phyloP scores from a whole-genome alignment of 2,329 filamentous ascomycete species.

The Diaporthe helianthi region DNA sequence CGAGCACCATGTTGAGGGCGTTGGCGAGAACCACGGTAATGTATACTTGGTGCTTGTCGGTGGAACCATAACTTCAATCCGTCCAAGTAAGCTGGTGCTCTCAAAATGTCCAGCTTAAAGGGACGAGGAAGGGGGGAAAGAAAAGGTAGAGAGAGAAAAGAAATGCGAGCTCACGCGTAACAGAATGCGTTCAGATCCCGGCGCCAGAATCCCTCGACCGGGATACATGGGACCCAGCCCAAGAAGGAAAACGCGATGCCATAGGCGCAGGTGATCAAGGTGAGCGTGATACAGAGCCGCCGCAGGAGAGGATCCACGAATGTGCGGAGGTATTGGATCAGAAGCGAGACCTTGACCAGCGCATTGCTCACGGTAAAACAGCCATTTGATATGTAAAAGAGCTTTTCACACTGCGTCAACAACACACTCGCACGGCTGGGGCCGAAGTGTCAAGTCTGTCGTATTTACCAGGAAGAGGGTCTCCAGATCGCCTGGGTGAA shows the following conservation, averaged over 20 bases:
- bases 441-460: background rate
- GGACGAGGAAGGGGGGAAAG: no score
- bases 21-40: slow-evolving; percentile 42
- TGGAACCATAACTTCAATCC: slow-evolving; percentile 43
- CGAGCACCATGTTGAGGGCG: slow-evolving; percentile 42
- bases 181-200: background rate
- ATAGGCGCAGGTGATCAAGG: slow-evolving; percentile 35
- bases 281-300: slow-evolving; percentile 32
- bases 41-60: slow-evolving; percentile 37
- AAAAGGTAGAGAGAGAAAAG: no score
- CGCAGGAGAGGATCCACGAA: slow-evolving; percentile 24
- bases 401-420: background rate
- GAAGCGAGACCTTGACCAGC: slow-evolving; percentile 37
- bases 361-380: slow-evolving; percentile 36
- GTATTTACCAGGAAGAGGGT: slow-evolving; percentile 28
- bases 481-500: background rate
- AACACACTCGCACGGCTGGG: no score
- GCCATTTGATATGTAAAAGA: slow-evolving; percentile 36
- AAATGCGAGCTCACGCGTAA: background rate
- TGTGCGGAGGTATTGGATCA: slow-evolving; percentile 36
- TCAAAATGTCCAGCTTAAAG: no score
- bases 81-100: background rate
- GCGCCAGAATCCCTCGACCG: slow-evolving; percentile 37
- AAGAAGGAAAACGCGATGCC: slow-evolving; percentile 38
- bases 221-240: slow-evolving; percentile 41